Evolutionary conservation across 1,284 basidiomycete genomes (phyloP), one percentile per base, ranked within the genome.

Genomic region (Ganoderma sinense): DNA sequence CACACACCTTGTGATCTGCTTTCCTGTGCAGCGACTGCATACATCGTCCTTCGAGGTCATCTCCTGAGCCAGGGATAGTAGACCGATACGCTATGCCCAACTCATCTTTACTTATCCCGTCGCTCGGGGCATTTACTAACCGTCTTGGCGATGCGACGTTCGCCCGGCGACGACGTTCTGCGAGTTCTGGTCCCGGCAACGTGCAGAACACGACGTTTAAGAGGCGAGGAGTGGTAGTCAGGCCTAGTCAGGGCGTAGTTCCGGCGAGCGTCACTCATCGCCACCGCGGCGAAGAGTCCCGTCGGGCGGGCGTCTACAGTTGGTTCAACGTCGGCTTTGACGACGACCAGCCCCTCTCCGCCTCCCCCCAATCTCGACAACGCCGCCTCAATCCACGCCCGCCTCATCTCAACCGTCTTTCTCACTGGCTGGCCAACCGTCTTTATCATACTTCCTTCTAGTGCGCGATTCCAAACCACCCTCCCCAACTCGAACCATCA

Each of bases 271-370:
- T 41, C 2, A 16, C 13, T 60, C 36, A 23, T 39, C 33, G 56
- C 20, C 56, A 39, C 31, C 11, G 56, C 31, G 33, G 8, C 56
- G 29, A 7, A 31, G 55, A 56, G n/a, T n/a, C 3, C 18, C 31
- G 59, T 39, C 39, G 59, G 36, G 39, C 59, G 33, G 59, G 59
- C 59, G 59, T 18, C 39, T 60, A 26, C 31, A 14, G 2, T 39
- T 60, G 40, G 59, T 60, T 60, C 39, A 60, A 60, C 39, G 33
- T 58, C 56, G 33, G 33, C 56, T 56, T 13, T 39, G 58, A 36
- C 58, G 58, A 39, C 58, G 58, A 59, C 58, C 20, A 58, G 10
- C 56, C 53, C 53, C 58, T n/a, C n/a, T 13, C 48, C 53, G 4
- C 18, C 53, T 16, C 31, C 39, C n/a, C 58, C 59, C 39, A n/a